Percentiles rank a stretch among this genome's conserved stretches.
Conservation (phyloP, 805 yeast genomes). For the Cyberlindnera veronae region DNA sequence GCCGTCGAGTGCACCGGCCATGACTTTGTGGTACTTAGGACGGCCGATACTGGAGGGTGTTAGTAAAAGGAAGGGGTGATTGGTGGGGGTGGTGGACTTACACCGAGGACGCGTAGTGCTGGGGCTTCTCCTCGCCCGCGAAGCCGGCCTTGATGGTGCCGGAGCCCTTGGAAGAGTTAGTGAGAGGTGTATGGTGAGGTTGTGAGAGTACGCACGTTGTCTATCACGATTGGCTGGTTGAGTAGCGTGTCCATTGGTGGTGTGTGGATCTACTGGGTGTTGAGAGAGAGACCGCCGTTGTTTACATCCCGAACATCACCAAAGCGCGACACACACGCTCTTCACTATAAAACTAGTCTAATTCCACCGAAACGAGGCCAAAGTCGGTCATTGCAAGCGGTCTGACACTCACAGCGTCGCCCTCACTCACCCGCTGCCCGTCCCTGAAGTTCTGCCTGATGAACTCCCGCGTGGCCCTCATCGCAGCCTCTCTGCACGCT, state of each 20-base stretch:
- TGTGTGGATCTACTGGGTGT: no score
- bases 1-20: constrained; percentile 67
- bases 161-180: constrained; percentile 51
- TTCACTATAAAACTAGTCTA: no score
- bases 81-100: constrained; percentile 20
- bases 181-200: no score
- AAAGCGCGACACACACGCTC: no score
- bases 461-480: constrained; percentile 83
- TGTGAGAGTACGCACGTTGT: constrained; percentile 47
- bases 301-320: no score
- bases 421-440: constrained; percentile 33
- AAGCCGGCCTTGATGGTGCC: constrained; percentile 86
- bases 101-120: constrained; percentile 56
- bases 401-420: constrained; percentile 44
- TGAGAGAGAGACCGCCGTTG: no score
- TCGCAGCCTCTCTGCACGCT: constrained; percentile 88
- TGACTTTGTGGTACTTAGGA: constrained; percentile 78
- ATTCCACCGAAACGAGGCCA: no score
- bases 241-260: constrained; percentile 37
- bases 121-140: constrained; percentile 87
- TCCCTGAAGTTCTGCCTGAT: constrained; percentile 49
- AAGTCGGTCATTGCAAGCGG: constrained; percentile 63
- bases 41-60: constrained; percentile 50
- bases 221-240: constrained; percentile 76
- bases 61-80: background rate